Evolutionary conservation across 2,329 filamentous ascomycete genomes (phyloP).

Genomic region (Sporothrix pallida): DNA sequence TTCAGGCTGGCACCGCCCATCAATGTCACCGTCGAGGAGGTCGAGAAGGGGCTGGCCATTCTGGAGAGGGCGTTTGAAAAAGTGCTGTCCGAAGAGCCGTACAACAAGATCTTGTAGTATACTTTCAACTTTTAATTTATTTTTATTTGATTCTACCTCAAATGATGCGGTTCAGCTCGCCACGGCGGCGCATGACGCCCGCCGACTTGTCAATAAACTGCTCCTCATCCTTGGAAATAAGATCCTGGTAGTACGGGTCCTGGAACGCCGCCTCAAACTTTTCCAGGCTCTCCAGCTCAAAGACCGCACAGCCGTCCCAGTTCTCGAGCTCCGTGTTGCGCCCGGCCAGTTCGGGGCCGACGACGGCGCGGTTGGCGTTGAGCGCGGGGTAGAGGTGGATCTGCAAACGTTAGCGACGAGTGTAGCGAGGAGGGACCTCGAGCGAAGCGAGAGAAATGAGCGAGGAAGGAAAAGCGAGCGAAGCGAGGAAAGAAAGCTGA

Average conservation of each 20-base stretch:
- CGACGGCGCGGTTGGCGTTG: conserved; percentile 36
- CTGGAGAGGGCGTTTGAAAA: not conserved
- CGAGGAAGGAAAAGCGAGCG: not conserved
- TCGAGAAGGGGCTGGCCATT: not conserved
- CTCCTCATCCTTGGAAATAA: conserved; percentile 44
- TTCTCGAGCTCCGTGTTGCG: conserved; percentile 36
- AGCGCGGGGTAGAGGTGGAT: conserved; percentile 41
- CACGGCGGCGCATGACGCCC: conserved; percentile 39
- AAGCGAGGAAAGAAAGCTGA: conserved; percentile 12
- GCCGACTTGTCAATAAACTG: conserved; percentile 43
- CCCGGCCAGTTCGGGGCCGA: conserved; percentile 32
- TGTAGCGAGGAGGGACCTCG: not conserved
- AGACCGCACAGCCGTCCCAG: conserved; percentile 45
- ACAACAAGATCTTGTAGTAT: not conserved
- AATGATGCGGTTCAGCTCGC: conserved; percentile 39
- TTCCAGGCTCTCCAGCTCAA: conserved; percentile 42
- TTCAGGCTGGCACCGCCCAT: conserved; percentile 59
- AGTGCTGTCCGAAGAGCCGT: not conserved
- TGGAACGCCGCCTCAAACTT: conserved; percentile 42
- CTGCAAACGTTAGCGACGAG: conserved; percentile 28
- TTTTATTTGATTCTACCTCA: no score
- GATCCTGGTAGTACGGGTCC: conserved; percentile 43
- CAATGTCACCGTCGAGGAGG: not conserved
- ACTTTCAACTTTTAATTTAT: no score
- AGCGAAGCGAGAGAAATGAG: no score